Evolutionary conservation across 2,329 filamentous ascomycete species (phyloP).

Genomic region (Paecilomyces dactylethromorphus): DNA sequence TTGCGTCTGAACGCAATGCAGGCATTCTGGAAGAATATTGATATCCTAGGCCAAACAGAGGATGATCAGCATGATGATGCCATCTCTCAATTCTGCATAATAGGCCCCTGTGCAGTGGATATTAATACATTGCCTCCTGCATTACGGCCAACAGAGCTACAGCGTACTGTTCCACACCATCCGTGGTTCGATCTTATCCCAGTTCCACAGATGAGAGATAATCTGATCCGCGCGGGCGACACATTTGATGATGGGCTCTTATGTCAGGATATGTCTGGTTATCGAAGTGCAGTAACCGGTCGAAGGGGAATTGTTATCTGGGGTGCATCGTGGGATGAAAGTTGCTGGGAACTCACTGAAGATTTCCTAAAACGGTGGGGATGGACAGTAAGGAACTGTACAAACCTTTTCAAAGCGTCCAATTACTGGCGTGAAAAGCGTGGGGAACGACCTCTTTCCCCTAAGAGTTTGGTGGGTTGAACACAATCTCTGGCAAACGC

Average conservation of each 20-base stretch:
- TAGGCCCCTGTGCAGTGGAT: background rate
- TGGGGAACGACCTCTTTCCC: constrained; percentile 20
- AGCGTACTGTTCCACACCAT: constrained; percentile 27
- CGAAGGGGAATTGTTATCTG: constrained; percentile 26
- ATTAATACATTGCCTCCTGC: constrained; percentile 10
- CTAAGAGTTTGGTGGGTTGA: background rate
- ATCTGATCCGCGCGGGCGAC: constrained; percentile 22
- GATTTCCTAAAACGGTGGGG: constrained; percentile 30
- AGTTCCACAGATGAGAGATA: constrained; percentile 34
- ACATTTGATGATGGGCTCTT: constrained; percentile 32
- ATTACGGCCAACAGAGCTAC: constrained; percentile 29
- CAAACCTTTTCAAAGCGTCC: constrained; percentile 23
- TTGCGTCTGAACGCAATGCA: background rate
- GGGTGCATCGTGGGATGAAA: constrained; percentile 27
- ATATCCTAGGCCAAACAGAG: background rate
- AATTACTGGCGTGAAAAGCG: constrained; percentile 28
- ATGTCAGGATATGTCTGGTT: constrained; percentile 27
- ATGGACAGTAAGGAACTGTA: constrained; percentile 27
- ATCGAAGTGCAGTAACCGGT: constrained; percentile 14
- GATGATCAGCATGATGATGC: background rate
- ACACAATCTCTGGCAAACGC: background rate
- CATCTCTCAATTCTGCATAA: background rate
- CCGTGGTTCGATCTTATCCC: constrained; percentile 38
- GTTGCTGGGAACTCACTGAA: constrained; percentile 33
- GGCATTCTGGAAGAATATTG: background rate